These are phyloP conservation scores for Phaeosphaeria sp. DNA, from an alignment of 2,329 filamentous ascomycete species.

Conservation along the genomic window DNA sequence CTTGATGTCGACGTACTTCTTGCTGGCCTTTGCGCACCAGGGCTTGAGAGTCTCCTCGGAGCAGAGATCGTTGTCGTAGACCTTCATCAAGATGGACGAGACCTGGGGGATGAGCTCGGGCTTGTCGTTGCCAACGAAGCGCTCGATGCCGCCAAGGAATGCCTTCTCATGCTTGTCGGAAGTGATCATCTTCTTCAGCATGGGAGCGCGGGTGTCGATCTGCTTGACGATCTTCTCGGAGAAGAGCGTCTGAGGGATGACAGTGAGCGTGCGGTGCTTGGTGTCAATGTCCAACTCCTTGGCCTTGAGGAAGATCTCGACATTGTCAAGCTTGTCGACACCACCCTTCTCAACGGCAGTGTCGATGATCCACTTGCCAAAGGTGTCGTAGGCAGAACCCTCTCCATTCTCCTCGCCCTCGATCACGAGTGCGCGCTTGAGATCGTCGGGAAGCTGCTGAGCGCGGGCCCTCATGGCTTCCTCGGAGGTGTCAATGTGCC, in stretches of 20 bases:
- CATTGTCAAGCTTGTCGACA: conserved; percentile 80
- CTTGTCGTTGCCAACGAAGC: conserved; percentile 83
- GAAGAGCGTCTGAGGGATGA: conserved; percentile 93
- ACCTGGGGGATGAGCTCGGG: conserved; percentile 79
- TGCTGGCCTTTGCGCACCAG: conserved; percentile 95
- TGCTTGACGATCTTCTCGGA: conserved; percentile 88
- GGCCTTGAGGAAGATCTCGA: conserved; percentile 94
- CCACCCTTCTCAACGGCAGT: conserved; percentile 73
- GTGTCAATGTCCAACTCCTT: conserved; percentile 92
- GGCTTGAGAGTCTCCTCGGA: conserved; percentile 86
- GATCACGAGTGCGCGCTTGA: conserved; percentile 89
- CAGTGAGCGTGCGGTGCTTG: conserved; percentile 92
- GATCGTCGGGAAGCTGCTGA: conserved; percentile 89
- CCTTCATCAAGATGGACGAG: conserved; percentile 84
- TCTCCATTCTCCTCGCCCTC: conserved; percentile 83
- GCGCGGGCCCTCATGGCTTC: conserved; percentile 94
- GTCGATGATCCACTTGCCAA: conserved; percentile 91
- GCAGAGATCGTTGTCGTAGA: conserved; percentile 90
- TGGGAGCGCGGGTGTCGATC: conserved; percentile 79
- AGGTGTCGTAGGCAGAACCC: conserved; percentile 83
- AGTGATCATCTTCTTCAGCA: conserved; percentile 92
- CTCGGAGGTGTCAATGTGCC: conserved; percentile 96
- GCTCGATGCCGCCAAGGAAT: conserved; percentile 92
- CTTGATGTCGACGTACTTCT: conserved; percentile 92
- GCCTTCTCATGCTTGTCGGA: conserved; percentile 96